phyloP scores from a whole-genome alignment of 495 filamentous ascomycete genomes.

The Xylona heveae region DNA sequence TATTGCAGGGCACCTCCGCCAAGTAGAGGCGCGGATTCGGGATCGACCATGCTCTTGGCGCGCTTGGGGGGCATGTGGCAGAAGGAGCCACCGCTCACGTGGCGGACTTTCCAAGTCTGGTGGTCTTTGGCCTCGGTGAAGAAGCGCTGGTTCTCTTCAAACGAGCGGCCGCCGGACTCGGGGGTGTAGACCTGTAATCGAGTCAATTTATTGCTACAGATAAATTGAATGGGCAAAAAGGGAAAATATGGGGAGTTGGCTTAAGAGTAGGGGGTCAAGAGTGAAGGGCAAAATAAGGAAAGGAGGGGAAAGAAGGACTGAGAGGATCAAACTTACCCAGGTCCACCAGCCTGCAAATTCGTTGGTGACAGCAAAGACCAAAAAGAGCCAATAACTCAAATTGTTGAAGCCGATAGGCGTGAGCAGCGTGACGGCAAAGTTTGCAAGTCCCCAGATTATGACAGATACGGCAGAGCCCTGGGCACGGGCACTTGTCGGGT shows the following conservation, averaged over 20 bases:
- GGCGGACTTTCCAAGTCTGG: slow-evolving; percentile 25
- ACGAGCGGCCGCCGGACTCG: slow-evolving; percentile 29
- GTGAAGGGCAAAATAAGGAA: not conserved
- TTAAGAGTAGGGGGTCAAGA: not conserved
- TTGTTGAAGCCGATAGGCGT: slow-evolving; percentile 36
- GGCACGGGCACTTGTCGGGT: slow-evolving; percentile 28
- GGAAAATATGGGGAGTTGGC: no score
- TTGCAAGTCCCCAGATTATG: slow-evolving; percentile 33
- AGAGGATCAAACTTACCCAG: slow-evolving; percentile 15
- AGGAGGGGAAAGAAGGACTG: not conserved
- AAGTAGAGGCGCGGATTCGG: no score
- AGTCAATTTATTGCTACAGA: no score
- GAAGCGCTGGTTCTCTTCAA: slow-evolving; percentile 34
- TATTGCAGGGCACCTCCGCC: no score
- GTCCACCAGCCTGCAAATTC: slow-evolving; percentile 28
- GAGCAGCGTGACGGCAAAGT: slow-evolving; percentile 30
- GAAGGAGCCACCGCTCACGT: no score
- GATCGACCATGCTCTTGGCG: no score
- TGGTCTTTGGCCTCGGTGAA: slow-evolving; percentile 25
- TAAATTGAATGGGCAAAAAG: no score
- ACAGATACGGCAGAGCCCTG: slow-evolving; percentile 29
- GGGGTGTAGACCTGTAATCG: slow-evolving; percentile 18
- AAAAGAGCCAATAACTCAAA: slow-evolving; percentile 30
- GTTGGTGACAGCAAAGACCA: slow-evolving; percentile 30
- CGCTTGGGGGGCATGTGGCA: no score